phyloP scores from a whole-genome alignment of 1,284 basidiomycete genomes.

The Cryptococcus sp. region DNA sequence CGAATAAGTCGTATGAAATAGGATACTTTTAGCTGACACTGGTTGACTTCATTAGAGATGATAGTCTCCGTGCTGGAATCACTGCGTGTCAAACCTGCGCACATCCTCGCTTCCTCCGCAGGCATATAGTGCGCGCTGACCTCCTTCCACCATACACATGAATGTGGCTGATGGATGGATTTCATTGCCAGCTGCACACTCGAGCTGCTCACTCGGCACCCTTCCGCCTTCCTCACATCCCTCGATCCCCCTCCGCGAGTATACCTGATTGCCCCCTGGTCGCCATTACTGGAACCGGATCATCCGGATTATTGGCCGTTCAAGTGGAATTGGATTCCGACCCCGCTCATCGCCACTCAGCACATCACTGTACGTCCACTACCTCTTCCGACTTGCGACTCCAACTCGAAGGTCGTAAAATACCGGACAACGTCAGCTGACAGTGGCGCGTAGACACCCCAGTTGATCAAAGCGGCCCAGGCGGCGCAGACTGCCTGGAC shows the following conservation, averaged over 20 bases:
- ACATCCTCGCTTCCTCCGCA: slow-evolving; percentile 44
- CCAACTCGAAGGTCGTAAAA: neutral
- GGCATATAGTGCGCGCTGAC: slow-evolving; percentile 45
- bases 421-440: neutral
- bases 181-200: slow-evolving; percentile 38
- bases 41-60: slow-evolving; percentile 28
- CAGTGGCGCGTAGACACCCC: slow-evolving; percentile 17
- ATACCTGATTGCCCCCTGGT: slow-evolving; percentile 49
- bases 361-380: slow-evolving; percentile 33
- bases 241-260: slow-evolving; percentile 37
- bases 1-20: no score
- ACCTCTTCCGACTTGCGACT: neutral
- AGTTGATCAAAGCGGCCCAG: slow-evolving; percentile 24
- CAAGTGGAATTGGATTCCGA: slow-evolving; percentile 46
- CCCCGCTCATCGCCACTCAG: slow-evolving; percentile 42
- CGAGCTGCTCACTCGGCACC: slow-evolving; percentile 37
- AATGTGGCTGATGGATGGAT: neutral
- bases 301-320: slow-evolving; percentile 45
- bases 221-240: slow-evolving; percentile 27
- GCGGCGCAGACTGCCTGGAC: slow-evolving; percentile 22
- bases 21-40: slow-evolving; percentile 1
- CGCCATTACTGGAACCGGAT: slow-evolving; percentile 35
- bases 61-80: slow-evolving; percentile 47
- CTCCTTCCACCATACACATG: neutral
- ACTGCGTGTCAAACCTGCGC: slow-evolving; percentile 35